These are phyloP conservation scores for Pseudozyma pruni DNA, from an alignment of 1,284 basidiomycete genomes.

Conservation along the genomic window DNA sequence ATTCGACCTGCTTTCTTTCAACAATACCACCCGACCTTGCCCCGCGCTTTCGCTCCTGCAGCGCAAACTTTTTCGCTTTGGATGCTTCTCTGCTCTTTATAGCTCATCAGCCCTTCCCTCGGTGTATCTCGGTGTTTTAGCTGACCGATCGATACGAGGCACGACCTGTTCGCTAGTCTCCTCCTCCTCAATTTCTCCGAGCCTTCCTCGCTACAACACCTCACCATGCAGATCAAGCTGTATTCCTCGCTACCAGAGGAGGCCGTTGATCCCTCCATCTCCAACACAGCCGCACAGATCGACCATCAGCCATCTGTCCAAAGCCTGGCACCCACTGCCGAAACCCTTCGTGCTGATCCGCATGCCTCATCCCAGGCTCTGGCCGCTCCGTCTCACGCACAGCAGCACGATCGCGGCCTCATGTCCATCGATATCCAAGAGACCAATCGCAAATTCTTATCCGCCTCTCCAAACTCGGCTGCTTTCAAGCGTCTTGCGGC, in stretches of 20 bases:
- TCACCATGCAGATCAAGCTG: constrained; percentile 10
- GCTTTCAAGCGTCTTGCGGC: constrained; percentile 39
- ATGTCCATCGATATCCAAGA: constrained; percentile 42
- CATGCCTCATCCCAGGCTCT: neutral
- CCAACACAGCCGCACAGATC: neutral
- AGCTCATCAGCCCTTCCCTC: constrained; percentile 5
- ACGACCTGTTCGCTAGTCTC: constrained; percentile 7
- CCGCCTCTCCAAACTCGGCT: constrained; percentile 19
- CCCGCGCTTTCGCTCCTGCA: constrained; percentile 19
- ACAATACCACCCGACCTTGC: neutral
- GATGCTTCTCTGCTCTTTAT: constrained; percentile 16
- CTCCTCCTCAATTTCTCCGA: neutral
- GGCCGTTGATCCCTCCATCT: neutral
- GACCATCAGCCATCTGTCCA: neutral
- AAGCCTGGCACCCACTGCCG: too few species aligned
- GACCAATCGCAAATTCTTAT: constrained; percentile 34
- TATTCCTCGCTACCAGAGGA: neutral
- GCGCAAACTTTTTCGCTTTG: constrained; percentile 11
- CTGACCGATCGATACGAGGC: constrained; percentile 48
- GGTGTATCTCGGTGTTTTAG: constrained; percentile 46
- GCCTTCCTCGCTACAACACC: neutral
- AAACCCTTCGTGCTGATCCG: neutral
- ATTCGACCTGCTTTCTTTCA: too few species aligned
- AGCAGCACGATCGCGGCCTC: constrained; percentile 4
- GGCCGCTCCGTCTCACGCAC: neutral